Evolutionary conservation across 345 rosid species (phyloP), one percentile per base, ranked within the genome.

Genomic region (Anacardium occidentale): DNA sequence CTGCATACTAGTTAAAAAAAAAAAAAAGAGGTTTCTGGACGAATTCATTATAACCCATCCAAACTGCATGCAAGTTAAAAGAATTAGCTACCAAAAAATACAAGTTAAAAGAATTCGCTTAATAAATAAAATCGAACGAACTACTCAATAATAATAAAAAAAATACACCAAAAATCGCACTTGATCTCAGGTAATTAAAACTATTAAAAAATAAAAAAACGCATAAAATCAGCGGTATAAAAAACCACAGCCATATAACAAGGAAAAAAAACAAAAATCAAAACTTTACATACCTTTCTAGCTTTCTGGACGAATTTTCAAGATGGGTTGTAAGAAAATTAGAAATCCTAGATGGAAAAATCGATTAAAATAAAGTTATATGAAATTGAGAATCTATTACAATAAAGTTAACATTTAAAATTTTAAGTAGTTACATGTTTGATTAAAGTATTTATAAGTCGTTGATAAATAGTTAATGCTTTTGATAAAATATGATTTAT

Each of bases 271-370:
- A 32, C 7, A 58, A 58, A 58, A 5, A 25, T 25, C 20, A 17
- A 29, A 7, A 6, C 15, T 60, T 29, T 37, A 42, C 14, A 21
- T 3, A 29, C 25, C 7, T 52, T 29, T 34, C 40, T 22, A 18
- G 18, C 11, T n/a, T 34, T 52, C n/a, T 66, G 24, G 7, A 42
- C 4, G 32, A 26, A 51, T 7, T 17, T 17, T 29, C 53, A 48
- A 67, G n/a, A 52, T n/a, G 34, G 21, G 21, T 5, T 40, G 21
- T 7, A 21, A 24, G 0, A 32, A 54, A 68, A 53, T 53, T 21
- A 55, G 34, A 66, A 55, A 55, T 69, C 34, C 63, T 13, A 25
- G 20, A 20, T 45, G 57, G 42, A 42, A 57, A 69, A 69, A 42
- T 24, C 18, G 3, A 55, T 5, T 12, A 62, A n/a, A n/a, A n/a